Evolutionary conservation across 106 monocot species (phyloP).

Genomic region (Dactylorhiza incarnata): DNA sequence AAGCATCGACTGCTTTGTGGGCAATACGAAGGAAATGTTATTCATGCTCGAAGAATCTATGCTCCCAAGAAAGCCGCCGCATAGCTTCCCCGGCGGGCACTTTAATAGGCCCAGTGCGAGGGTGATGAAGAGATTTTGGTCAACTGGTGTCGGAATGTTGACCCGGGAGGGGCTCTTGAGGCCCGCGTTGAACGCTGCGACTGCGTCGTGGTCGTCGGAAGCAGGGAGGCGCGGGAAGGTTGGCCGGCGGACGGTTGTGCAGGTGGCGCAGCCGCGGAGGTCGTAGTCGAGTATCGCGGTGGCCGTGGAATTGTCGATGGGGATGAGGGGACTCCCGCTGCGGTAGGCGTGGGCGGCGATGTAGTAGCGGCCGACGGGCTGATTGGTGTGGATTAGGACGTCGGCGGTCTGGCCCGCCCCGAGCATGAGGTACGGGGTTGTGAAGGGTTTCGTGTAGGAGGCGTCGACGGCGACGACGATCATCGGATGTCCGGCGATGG

Average conservation of each 20-base stretch:
- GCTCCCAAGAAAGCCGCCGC: slow-evolving; percentile 32
- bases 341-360: slow-evolving; percentile 59
- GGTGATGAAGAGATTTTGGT: slow-evolving; percentile 44
- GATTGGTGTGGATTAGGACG: slow-evolving; percentile 38
- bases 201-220: slow-evolving; percentile 34
- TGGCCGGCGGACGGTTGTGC: too few species aligned
- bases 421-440: slow-evolving; percentile 30
- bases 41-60: slow-evolving; percentile 56
- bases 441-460: slow-evolving; percentile 50
- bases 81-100: slow-evolving; percentile 23
- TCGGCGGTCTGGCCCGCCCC: slow-evolving; percentile 54
- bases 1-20: slow-evolving; percentile 31
- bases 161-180: slow-evolving; percentile 26
- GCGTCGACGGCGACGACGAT: slow-evolving; percentile 47
- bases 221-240: slow-evolving; percentile 14
- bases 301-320: slow-evolving; percentile 64
- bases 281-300: slow-evolving; percentile 63
- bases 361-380: slow-evolving; percentile 52
- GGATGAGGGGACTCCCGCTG: slow-evolving; percentile 27
- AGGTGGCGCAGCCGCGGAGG: too few species aligned
- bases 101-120: slow-evolving; percentile 48
- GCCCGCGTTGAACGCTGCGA: slow-evolving; percentile 19
- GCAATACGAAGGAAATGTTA: slow-evolving; percentile 52
- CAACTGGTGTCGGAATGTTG: slow-evolving; percentile 35
- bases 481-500: slow-evolving; percentile 51